These are phyloP conservation scores for Geotrichum carabidarum DNA, from an alignment of 1,139 yeast genomes.

Conservation along the genomic window DNA sequence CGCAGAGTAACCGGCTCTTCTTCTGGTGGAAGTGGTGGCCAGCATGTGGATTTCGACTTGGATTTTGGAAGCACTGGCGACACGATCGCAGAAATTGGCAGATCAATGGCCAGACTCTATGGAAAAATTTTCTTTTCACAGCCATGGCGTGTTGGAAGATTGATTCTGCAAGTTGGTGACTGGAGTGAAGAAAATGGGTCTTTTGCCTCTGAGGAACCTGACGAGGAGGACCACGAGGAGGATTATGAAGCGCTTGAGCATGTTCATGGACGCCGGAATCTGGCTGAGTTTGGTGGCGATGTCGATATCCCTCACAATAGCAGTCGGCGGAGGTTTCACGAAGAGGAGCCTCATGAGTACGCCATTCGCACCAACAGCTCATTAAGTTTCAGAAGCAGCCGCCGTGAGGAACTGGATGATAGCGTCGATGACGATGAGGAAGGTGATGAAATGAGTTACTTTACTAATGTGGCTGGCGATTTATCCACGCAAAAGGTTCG, in stretches of 20 bases:
- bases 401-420: constrained; percentile 12
- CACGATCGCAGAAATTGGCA: constrained; percentile 38
- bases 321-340: background rate
- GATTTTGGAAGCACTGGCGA: constrained; percentile 20
- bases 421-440: constrained; percentile 19
- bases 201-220: constrained; percentile 5
- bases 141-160: constrained; percentile 81
- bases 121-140: constrained; percentile 65
- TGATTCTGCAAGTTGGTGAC: constrained; percentile 75
- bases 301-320: constrained; percentile 23
- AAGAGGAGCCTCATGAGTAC: constrained; percentile 15
- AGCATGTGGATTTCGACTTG: constrained; percentile 19
- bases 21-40: constrained; percentile 9
- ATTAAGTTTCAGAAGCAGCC: constrained; percentile 15
- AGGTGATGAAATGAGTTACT: constrained; percentile 46
- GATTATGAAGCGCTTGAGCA: constrained; percentile 42
- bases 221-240: constrained; percentile 32
- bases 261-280: constrained; percentile 36
- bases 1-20: background rate
- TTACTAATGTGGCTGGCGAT: constrained; percentile 39
- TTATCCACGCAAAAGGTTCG: constrained; percentile 10
- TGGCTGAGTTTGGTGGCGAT: constrained; percentile 42
- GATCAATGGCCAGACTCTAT: constrained; percentile 62
- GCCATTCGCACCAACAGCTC: constrained; percentile 19
- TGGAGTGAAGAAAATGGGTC: constrained; percentile 21